These are phyloP conservation scores for Alternaria solani DNA, from an alignment of 2,329 filamentous ascomycete species.

Conservation along the genomic window DNA sequence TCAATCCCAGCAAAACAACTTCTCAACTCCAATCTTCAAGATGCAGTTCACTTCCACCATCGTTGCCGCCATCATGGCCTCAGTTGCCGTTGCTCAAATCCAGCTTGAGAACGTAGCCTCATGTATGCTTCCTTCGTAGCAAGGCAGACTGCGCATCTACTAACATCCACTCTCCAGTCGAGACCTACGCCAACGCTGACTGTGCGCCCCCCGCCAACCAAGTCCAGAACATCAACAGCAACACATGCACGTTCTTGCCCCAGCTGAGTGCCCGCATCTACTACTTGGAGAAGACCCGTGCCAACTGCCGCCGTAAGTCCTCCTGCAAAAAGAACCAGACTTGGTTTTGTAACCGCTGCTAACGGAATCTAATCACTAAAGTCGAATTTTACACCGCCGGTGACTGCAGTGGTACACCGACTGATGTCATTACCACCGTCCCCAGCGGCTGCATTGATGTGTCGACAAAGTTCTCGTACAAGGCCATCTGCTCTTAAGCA, in stretches of 20 bases:
- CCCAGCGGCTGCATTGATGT: constrained; percentile 14
- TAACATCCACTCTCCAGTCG: background rate
- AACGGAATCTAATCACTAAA: background rate
- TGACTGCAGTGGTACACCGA: constrained; percentile 3
- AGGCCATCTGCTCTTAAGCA: constrained; percentile 7
- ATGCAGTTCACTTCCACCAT: constrained; percentile 14
- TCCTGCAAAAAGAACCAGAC: background rate
- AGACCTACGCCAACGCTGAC: constrained; percentile 3
- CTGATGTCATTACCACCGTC: constrained; percentile 1
- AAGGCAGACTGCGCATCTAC: background rate
- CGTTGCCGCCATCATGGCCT: constrained; percentile 11
- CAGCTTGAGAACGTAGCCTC: constrained; percentile 11
- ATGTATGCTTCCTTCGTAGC: background rate
- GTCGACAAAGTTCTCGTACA: constrained; percentile 6
- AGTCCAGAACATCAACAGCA: constrained; percentile 14
- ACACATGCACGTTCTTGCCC: constrained; percentile 8
- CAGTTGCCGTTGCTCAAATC: constrained; percentile 8
- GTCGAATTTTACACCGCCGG: constrained; percentile 5
- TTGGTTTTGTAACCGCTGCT: background rate
- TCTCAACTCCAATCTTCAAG: background rate
- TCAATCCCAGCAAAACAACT: background rate
- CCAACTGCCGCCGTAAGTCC: constrained; percentile 9
- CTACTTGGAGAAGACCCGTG: constrained; percentile 13
- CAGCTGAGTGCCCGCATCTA: constrained; percentile 7
- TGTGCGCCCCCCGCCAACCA: constrained; percentile 2